Evolutionary conservation across 75 land plant genomes (phyloP).

Genomic region (Pinus taeda): DNA sequence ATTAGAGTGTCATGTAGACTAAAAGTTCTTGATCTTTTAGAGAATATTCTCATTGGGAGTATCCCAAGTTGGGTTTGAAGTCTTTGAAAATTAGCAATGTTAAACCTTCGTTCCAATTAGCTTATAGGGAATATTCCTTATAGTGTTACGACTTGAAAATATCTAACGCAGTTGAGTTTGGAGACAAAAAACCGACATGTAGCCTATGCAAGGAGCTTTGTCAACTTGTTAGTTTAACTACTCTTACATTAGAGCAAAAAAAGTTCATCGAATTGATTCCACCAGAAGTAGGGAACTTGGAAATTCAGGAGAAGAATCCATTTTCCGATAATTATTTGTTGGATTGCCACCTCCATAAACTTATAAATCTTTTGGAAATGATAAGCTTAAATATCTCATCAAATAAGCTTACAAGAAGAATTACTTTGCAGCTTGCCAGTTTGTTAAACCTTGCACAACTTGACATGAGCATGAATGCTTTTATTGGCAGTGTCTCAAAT

Average conservation of each 20-base stretch:
- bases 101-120: slow-evolving; percentile 48
- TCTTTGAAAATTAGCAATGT: slow-evolving; percentile 36
- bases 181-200: slow-evolving; percentile 59
- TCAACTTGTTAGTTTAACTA: slow-evolving; percentile 39
- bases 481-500: slow-evolving; percentile 36
- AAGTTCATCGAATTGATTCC: slow-evolving; percentile 68
- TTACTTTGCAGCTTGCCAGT: slow-evolving; percentile 48
- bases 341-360: slow-evolving; percentile 39
- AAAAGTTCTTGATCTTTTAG: slow-evolving; percentile 61
- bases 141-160: slow-evolving; percentile 41
- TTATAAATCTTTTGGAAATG: slow-evolving; percentile 51
- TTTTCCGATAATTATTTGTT: slow-evolving; percentile 49
- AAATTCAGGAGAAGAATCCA: slow-evolving; percentile 48
- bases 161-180: slow-evolving; percentile 63
- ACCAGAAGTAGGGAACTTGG: slow-evolving; percentile 45
- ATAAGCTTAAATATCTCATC: slow-evolving; percentile 59
- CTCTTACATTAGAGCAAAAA: slow-evolving; percentile 56
- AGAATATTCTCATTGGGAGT: slow-evolving; percentile 52
- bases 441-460: slow-evolving; percentile 51
- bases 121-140: slow-evolving; percentile 57
- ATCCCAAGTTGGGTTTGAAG: slow-evolving; percentile 54
- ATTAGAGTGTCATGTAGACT: slow-evolving; percentile 47
- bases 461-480: slow-evolving; percentile 53
- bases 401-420: slow-evolving; percentile 49
- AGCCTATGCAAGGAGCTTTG: slow-evolving; percentile 65